A percentile compares a stretch with the other conserved stretches of the same genome.
These are phyloP conservation scores for Physcomitrellopsis africana DNA, from an alignment of 225 moss, liverwort and hornwort genomes.

Conservation along the genomic window DNA sequence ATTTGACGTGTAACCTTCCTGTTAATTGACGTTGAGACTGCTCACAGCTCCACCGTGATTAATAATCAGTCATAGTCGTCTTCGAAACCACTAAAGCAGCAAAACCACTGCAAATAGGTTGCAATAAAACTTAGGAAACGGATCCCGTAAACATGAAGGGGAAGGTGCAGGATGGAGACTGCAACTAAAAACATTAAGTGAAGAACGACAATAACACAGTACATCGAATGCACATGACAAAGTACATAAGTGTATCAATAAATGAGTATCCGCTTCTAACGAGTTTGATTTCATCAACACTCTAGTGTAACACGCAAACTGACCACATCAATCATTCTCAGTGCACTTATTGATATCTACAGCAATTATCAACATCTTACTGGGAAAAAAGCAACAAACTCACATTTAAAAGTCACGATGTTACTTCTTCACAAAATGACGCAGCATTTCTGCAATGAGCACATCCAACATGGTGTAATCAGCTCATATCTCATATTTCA, in stretches of 20 bases:
- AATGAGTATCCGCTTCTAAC: conserved; percentile 1
- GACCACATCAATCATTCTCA: too few species aligned
- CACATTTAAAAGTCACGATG: conserved; percentile 35
- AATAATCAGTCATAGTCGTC: conserved; percentile 36
- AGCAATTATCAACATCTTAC: conserved; percentile 30
- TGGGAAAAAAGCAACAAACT: conserved; percentile 32
- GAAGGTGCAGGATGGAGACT: background rate
- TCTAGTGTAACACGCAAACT: conserved; percentile 36
- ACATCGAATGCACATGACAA: conserved; percentile 28
- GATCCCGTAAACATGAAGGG: conserved; percentile 13
- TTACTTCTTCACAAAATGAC: conserved; percentile 38
- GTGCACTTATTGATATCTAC: conserved; percentile 15
- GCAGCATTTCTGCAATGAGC: conserved; percentile 41
- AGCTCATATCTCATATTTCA: conserved; percentile 10
- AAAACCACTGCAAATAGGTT: conserved; percentile 40
- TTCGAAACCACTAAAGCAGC: conserved; percentile 37
- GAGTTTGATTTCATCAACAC: conserved; percentile 27
- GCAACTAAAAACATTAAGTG: background rate
- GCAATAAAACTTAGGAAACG: conserved; percentile 17
- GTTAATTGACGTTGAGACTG: conserved; percentile 22
- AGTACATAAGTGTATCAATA: conserved; percentile 23
- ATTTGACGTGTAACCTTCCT: conserved; percentile 16
- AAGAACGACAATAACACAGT: conserved; percentile 20
- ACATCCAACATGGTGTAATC: conserved; percentile 19
- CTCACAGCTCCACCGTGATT: conserved; percentile 22